Evolutionary conservation across 2,329 filamentous ascomycete species (phyloP), one percentile per base, ranked within the genome.

Genomic region (Exophiala sp.): DNA sequence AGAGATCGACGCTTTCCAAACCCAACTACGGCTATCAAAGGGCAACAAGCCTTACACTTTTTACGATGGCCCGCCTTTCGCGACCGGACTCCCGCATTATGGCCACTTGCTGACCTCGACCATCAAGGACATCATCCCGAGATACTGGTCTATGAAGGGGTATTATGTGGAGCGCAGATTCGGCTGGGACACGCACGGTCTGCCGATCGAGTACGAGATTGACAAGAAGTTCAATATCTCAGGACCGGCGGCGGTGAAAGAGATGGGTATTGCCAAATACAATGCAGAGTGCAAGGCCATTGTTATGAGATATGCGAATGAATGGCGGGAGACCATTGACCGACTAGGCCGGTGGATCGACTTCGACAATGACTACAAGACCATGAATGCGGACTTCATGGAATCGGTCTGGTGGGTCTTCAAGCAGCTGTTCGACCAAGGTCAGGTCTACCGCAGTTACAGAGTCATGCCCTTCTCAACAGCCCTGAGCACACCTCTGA

Each of bases 291-390:
- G 88, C 68, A 79, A 85, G 54, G 81, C 86, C 58, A 94, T 94
- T 64, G 88, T 95, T 59, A 91, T 94, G 86, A 79, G 86, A 62
- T 95, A 85, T 66, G 81, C 86, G 6, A 69, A 75, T 21, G 88
- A 94, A 66, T 95, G 88, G 88, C 79, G 86, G 62, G 73, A 80
- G 56, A 93, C 86, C 16, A 84, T 95, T 62, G 86, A 91, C 64
- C 77, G 88, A 50, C 70, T 95, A 21, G 88, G 88, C 44, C 81
- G 88, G 47, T 95, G 88, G 88, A 89, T 95, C 59, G 88, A 95
- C 68, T 94, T 95, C 62, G 88, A 95, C 69, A 90, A 91, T 60
- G 86, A 94, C 67, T 94, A 93, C 75, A 94, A 94, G 82, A 93
- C 86, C 38, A 93, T 95, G 88, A 83, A 95, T 65, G 77, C 83